These are phyloP conservation scores for Hygrocybe punicea DNA, from an alignment of 768 basidiomycete genomes.

Conservation along the genomic window DNA sequence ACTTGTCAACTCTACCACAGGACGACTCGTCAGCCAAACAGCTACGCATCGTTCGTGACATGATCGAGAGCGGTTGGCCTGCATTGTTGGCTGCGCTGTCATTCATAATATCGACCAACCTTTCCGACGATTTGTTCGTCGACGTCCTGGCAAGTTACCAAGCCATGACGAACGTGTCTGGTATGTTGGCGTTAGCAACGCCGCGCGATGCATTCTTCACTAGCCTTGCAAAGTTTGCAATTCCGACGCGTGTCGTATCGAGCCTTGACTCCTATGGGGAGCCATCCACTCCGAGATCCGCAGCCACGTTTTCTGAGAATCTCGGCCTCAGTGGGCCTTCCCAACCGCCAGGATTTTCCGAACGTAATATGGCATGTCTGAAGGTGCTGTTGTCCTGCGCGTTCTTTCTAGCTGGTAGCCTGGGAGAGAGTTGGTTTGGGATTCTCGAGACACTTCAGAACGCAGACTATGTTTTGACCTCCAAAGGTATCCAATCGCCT, in stretches of 20 bases:
- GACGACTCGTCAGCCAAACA: conserved; percentile 51
- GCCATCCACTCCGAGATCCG: conserved; percentile 58
- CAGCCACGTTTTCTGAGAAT: conserved; percentile 60
- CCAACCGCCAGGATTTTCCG: conserved; percentile 73
- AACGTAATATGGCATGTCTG: conserved; percentile 87
- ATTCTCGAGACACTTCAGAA: conserved; percentile 91
- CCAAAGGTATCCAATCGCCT: conserved; percentile 45
- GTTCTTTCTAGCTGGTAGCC: conserved; percentile 75
- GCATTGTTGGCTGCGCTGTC: conserved; percentile 87
- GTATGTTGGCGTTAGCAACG: conserved; percentile 80
- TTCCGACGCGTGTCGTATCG: conserved; percentile 87
- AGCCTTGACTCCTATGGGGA: conserved; percentile 62
- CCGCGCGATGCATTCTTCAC: conserved; percentile 93
- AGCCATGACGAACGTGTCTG: conserved; percentile 81
- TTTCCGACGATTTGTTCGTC: conserved; percentile 88
- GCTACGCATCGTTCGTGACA: conserved; percentile 64
- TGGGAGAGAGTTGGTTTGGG: conserved; percentile 90
- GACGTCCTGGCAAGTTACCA: conserved; percentile 82
- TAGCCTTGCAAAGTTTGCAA: conserved; percentile 84
- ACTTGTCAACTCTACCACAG: conserved; percentile 51
- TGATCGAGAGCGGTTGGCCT: conserved; percentile 89
- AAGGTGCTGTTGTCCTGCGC: conserved; percentile 77
- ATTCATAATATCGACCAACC: conserved; percentile 83
- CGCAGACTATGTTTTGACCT: conserved; percentile 84
- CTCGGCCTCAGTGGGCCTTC: conserved; percentile 54